phyloP scores from a whole-genome alignment of 208 protist genomes.

The Leishmania turanica region DNA sequence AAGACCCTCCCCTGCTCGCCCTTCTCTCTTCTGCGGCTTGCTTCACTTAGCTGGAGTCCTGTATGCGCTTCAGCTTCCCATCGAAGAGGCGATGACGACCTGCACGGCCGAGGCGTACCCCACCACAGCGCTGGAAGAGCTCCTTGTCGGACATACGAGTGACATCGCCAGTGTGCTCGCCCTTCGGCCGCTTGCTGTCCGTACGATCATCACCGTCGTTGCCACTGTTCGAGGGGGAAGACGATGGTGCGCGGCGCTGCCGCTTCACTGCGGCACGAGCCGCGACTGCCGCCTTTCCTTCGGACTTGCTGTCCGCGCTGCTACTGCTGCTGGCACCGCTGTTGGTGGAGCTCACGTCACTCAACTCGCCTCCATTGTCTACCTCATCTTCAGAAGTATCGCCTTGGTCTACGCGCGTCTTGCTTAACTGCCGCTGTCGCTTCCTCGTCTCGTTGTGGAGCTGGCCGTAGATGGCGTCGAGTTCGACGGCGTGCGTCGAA shows the following conservation, averaged over 20 bases:
- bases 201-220: conserved; percentile 18
- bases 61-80: conserved; percentile 81
- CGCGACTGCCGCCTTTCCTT: background rate
- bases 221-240: conserved; percentile 13
- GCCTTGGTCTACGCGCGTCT: background rate
- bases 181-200: background rate
- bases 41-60: conserved; percentile 6
- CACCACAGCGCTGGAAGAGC: conserved; percentile 73
- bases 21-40: background rate
- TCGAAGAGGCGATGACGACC: conserved; percentile 89
- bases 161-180: conserved; percentile 25
- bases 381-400: background rate
- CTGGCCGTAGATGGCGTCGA: conserved; percentile 69
- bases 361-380: background rate
- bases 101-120: conserved; percentile 80
- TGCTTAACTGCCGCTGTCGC: conserved; percentile 8
- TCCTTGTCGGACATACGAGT: conserved; percentile 70
- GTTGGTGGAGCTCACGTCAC: conserved; percentile 13
- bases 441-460: conserved; percentile 28
- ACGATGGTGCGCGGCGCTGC: background rate
- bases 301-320: conserved; percentile 9
- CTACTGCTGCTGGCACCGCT: conserved; percentile 19
- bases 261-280: background rate
- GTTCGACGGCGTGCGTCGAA: conserved; percentile 60
- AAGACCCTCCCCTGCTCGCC: background rate